Conservation (phyloP, 192 early-diverging fungal genomes). For the Allomyces javanicus region DNA sequence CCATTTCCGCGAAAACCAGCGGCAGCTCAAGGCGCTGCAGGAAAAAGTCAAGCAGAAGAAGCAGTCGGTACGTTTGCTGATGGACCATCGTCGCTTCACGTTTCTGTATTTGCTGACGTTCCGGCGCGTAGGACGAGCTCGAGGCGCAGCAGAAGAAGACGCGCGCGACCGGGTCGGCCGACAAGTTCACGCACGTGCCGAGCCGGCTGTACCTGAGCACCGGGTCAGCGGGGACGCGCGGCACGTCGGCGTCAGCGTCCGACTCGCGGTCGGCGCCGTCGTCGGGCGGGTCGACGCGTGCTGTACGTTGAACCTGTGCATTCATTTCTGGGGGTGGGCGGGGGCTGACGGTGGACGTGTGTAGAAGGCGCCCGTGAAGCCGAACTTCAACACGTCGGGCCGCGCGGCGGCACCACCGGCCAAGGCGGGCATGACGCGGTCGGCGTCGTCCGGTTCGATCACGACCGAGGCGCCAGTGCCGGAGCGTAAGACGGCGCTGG, state of each 20-base stretch:
- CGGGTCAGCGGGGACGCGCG: background rate
- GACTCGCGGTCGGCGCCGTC: background rate
- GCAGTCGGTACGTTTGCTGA: background rate
- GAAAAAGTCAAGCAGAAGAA: background rate
- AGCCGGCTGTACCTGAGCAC: background rate
- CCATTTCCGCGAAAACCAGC: background rate
- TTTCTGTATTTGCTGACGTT: no score
- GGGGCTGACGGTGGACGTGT: background rate
- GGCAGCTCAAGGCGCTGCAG: background rate
- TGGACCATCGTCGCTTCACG: no score
- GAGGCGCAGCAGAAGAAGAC: background rate
- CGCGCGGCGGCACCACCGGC: background rate
- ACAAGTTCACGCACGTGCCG: background rate
- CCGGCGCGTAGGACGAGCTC: background rate
- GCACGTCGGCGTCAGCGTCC: background rate
- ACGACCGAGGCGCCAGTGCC: background rate
- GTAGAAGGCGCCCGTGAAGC: no score
- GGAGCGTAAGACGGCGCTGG: background rate
- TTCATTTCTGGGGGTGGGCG: background rate
- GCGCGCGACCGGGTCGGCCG: background rate
- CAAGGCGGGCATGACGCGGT: background rate
- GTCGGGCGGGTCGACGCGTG: background rate
- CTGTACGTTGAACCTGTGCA: background rate
- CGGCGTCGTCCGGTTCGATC: background rate
- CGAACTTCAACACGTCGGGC: no score